Evolutionary conservation across 495 filamentous ascomycete species (phyloP).

Genomic region (Penicillium paradoxum): DNA sequence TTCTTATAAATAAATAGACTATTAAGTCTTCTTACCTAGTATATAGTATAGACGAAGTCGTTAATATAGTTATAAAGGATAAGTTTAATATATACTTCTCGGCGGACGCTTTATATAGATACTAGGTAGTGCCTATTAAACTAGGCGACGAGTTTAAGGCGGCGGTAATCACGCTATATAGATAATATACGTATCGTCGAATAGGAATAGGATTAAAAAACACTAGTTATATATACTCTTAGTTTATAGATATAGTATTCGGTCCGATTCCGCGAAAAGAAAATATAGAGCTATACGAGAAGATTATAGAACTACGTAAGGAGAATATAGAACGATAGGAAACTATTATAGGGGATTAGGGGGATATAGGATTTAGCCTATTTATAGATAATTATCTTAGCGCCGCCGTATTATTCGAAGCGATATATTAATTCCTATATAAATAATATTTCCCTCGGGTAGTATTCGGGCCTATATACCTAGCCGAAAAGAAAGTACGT

Average conservation of each 20-base stretch:
- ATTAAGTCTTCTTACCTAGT: neutral
- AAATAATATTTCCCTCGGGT: neutral
- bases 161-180: neutral
- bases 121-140: neutral
- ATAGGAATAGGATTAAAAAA: neutral
- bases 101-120: neutral
- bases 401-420: no score
- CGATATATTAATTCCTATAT: neutral
- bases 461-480: neutral
- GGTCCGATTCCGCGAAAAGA: no score
- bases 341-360: no score
- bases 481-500: neutral
- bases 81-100: neutral
- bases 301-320: no score
- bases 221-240: neutral
- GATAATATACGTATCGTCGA: neutral
- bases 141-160: neutral
- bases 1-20: neutral
- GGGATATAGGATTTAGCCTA: neutral
- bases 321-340: no score
- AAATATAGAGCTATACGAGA: no score
- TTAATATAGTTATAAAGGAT: neutral
- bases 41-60: neutral
- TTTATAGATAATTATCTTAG: neutral
- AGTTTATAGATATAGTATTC: neutral